Conservation (phyloP, 768 basidiomycete species). For the Suillus hirtellus region DNA sequence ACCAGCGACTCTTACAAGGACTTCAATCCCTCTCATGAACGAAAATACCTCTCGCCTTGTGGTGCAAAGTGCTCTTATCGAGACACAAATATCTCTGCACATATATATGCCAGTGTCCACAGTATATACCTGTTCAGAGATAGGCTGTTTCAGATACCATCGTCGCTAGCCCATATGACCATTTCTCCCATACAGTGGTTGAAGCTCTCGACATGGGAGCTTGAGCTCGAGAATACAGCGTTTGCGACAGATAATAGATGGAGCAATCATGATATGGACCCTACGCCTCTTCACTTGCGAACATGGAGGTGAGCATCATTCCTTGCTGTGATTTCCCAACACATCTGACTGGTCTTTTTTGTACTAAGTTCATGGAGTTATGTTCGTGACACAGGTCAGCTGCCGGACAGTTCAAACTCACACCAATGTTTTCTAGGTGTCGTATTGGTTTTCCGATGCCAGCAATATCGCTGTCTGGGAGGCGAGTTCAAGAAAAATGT, state of each 20-base stretch:
- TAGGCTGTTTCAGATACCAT: not conserved
- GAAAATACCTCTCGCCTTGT: conserved; percentile 1
- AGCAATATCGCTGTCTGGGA: conserved; percentile 48
- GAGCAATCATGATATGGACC: conserved; percentile 80
- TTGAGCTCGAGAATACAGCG: conserved; percentile 50
- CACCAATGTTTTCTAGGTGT: conserved; percentile 30
- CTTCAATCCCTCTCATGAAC: not conserved
- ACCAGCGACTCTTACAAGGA: not conserved
- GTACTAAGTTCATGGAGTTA: conserved; percentile 53
- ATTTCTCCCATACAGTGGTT: conserved; percentile 21
- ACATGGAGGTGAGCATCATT: conserved; percentile 53
- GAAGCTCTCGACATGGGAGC: conserved; percentile 43
- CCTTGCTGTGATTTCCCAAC: not conserved
- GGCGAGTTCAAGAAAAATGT: conserved; percentile 18
- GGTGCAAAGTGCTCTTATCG: not conserved
- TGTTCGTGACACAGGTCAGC: conserved; percentile 55
- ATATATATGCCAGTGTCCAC: not conserved
- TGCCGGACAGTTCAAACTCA: conserved; percentile 27
- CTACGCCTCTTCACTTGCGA: conserved; percentile 55
- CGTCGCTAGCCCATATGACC: not conserved
- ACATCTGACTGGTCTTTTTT: not conserved
- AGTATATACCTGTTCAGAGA: conserved; percentile 2
- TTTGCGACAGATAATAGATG: conserved; percentile 62
- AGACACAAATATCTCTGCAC: conserved; percentile 7
- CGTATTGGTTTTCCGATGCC: conserved; percentile 29